Evolutionary conservation across 208 protist species (phyloP).

Genomic region (Trypanosoma rangeli): DNA sequence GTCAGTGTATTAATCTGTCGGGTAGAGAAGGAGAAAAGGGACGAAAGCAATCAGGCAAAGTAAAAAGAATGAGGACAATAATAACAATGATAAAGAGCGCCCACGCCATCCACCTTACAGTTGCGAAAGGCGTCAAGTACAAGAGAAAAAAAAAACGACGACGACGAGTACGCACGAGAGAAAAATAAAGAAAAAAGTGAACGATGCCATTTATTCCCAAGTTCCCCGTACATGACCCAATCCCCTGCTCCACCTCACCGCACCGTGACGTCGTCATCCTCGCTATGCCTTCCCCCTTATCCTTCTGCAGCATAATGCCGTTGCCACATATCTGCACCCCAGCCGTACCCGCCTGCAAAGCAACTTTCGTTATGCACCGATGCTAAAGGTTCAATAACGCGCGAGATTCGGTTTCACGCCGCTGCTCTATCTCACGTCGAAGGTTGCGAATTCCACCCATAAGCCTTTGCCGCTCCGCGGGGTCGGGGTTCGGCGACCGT

Average conservation of each 20-base stretch:
- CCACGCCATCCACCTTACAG: no score
- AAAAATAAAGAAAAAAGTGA: constrained; percentile 1
- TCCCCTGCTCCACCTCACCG: not conserved
- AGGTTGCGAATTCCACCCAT: constrained; percentile 37
- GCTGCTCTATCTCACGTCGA: constrained; percentile 26
- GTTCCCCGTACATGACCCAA: not conserved
- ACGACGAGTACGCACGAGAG: not conserved
- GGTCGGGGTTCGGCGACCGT: constrained; percentile 21
- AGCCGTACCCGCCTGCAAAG: not conserved
- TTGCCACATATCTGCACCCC: no score
- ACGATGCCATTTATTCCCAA: not conserved
- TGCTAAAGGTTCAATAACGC: not conserved
- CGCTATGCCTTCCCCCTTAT: not conserved
- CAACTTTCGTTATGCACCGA: not conserved
- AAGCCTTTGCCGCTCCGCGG: constrained; percentile 33
- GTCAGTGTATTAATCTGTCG: no score
- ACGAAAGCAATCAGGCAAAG: not conserved
- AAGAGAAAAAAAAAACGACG: not conserved
- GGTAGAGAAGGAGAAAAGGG: not conserved
- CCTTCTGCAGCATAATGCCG: no score
- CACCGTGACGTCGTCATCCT: not conserved
- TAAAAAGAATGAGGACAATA: not conserved
- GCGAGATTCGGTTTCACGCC: not conserved
- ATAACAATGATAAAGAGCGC: not conserved
- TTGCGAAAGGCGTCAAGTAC: not conserved